Conservation (phyloP, 225 moss, liverwort and hornwort species). For the Marchantia polymorpha region DNA sequence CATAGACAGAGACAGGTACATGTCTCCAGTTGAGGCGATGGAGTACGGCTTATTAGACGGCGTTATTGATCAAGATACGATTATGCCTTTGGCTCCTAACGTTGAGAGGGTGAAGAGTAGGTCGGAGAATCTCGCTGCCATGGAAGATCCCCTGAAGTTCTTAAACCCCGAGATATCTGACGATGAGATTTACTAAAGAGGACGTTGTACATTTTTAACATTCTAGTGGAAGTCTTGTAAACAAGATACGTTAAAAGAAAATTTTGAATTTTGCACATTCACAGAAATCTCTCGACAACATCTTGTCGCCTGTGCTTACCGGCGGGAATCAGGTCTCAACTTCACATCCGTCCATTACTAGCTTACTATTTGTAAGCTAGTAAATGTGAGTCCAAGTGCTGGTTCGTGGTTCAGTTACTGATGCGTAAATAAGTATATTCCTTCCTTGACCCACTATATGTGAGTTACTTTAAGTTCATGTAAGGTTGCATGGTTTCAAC, state of each 20-base stretch:
- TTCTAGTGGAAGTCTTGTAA: constrained; percentile 9
- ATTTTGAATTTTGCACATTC: neutral
- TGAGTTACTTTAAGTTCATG: too few species aligned
- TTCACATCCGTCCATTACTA: too few species aligned
- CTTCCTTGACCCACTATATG: too few species aligned
- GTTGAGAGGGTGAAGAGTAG: constrained; percentile 76
- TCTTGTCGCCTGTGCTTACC: too few species aligned
- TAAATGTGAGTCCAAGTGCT: too few species aligned
- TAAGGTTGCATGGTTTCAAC: too few species aligned
- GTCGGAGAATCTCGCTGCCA: constrained; percentile 57
- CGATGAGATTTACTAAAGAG: constrained; percentile 78
- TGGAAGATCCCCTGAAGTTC: constrained; percentile 86
- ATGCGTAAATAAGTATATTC: too few species aligned
- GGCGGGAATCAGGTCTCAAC: too few species aligned
- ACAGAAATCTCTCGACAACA: too few species aligned
- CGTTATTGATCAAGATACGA: constrained; percentile 90
- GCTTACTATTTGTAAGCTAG: too few species aligned
- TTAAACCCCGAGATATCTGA: constrained; percentile 87
- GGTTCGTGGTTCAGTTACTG: too few species aligned
- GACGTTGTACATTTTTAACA: constrained; percentile 4
- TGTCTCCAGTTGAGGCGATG: constrained; percentile 98
- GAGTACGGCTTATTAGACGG: constrained; percentile 93
- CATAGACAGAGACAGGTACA: constrained; percentile 93
- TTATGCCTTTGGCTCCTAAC: constrained; percentile 57
- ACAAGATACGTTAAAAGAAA: neutral